Conservation (phyloP, 352 stramenopile genomes). For the Aphanomyces invadans region DNA sequence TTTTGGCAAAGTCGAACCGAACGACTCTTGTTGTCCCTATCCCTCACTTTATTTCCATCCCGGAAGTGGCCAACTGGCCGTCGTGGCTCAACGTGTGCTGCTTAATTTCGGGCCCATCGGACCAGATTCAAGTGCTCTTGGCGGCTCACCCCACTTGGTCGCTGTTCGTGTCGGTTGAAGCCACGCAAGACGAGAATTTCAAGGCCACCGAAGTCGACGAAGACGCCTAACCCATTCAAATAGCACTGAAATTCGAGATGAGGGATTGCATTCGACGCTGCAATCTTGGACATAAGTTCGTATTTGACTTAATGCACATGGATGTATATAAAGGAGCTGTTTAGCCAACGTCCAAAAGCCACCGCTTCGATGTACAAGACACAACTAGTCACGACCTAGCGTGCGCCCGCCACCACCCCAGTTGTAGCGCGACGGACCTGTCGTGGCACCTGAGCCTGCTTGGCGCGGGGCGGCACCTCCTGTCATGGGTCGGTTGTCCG, state of each 20-base stretch:
- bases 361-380: too few species aligned
- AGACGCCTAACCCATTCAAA: neutral
- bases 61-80: neutral
- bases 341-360: too few species aligned
- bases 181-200: constrained; percentile 3
- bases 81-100: constrained; percentile 19
- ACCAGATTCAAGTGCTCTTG: neutral
- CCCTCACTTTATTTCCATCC: neutral
- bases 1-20: neutral
- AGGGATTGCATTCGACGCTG: neutral
- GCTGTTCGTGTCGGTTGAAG: neutral
- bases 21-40: neutral
- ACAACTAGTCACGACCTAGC: neutral
- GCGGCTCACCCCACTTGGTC: neutral
- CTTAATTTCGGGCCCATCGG: constrained; percentile 5
- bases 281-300: neutral
- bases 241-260: neutral
- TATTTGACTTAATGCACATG: neutral
- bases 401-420: constrained; percentile 14
- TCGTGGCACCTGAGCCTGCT: constrained; percentile 29
- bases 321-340: neutral
- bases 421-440: constrained; percentile 18
- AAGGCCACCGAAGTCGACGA: neutral
- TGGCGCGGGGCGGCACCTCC: constrained; percentile 35
- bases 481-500: constrained; percentile 48